Base-by-base conservation (phyloP, 2,329 filamentous ascomycete species). In the Dothidotthia symphoricarpi region DNA sequence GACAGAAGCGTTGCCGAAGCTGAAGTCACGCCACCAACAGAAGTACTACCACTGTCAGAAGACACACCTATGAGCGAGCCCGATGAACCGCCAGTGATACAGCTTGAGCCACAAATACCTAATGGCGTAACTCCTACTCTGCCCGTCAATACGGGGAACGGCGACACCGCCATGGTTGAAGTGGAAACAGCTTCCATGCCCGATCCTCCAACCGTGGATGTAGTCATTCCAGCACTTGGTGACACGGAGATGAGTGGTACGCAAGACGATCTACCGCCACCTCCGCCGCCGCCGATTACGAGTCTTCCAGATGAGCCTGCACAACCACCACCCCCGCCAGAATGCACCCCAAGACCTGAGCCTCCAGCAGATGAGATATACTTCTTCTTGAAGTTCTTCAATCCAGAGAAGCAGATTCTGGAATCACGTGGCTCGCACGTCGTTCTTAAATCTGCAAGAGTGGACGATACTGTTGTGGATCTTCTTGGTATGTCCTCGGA, bases 371-470 rank as follows among this genome's bases (percentile, higher is more conserved):
- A 60, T n/a, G 63, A 69, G 33, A 59, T 69, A 3, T 69, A 67
- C 36, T 63, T 68, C 47, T 69, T 70, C 49, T 38, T 70, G 13
- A 70, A 70, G 36, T 52, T 61, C 19, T 70, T 67, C 47, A 53
- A 69, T 24, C 43, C 65, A 2, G 57, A 65, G n/a, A 51, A 51
- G 15, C 65, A 69, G 31, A 45, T 30, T 3, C 49, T 70, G 3
- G 56, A 59, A 33, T 44, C 63, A 2, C 55, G 54, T 4, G 63
- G 66, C 16, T 64, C 57, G 4, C 56, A 64, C 33, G 45, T 67
- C 11, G 57, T 49, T 10, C 50, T 51, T 6, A 61, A 56, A 31
- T 55, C 54, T 13, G 60, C 57, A 11, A 57, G 61, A 29, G 53
- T 69, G 6, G 65, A 69, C 25, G 52, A 53, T 22, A 64, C 59